Evolutionary conservation across 2,329 filamentous ascomycete species (phyloP).

Genomic region (Septoria linicola): DNA sequence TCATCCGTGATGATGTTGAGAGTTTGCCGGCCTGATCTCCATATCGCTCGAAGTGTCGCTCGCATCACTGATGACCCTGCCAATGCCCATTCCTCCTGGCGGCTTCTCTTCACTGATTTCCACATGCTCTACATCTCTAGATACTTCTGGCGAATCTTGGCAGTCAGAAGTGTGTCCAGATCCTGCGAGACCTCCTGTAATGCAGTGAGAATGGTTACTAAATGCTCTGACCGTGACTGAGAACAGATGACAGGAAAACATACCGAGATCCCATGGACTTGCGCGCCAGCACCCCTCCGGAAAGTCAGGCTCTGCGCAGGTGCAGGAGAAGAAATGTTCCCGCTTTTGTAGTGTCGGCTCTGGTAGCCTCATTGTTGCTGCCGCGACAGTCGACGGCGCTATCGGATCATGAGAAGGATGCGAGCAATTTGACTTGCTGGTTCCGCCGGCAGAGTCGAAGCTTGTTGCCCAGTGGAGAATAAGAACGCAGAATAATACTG

Average conservation of each 20-base stretch:
- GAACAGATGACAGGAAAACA: no score
- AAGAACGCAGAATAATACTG: constrained; percentile 21
- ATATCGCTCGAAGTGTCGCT: constrained; percentile 3
- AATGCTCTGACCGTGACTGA: no score
- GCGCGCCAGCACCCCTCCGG: constrained; percentile 19
- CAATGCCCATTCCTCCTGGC: neutral
- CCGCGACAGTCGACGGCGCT: neutral
- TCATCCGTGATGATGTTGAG: no score
- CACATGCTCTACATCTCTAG: neutral
- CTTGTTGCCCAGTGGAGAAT: constrained; percentile 21
- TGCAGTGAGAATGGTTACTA: no score
- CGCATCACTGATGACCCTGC: constrained; percentile 1
- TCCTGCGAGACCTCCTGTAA: neutral
- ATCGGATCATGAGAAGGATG: constrained; percentile 4
- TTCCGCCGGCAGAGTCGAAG: constrained; percentile 14
- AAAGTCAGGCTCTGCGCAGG: constrained; percentile 19
- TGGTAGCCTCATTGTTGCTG: neutral
- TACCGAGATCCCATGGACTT: constrained; percentile 23
- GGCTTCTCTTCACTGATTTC: neutral
- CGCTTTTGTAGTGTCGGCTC: constrained; percentile 6
- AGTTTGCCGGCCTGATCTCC: constrained; percentile 1
- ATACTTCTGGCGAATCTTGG: neutral
- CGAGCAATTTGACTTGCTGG: constrained; percentile 12
- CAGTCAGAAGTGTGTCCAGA: neutral
- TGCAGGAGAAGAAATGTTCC: constrained; percentile 7